Evolutionary conservation across 768 basidiomycete genomes (phyloP).

Genomic region (Pleurotus cornucopiae): DNA sequence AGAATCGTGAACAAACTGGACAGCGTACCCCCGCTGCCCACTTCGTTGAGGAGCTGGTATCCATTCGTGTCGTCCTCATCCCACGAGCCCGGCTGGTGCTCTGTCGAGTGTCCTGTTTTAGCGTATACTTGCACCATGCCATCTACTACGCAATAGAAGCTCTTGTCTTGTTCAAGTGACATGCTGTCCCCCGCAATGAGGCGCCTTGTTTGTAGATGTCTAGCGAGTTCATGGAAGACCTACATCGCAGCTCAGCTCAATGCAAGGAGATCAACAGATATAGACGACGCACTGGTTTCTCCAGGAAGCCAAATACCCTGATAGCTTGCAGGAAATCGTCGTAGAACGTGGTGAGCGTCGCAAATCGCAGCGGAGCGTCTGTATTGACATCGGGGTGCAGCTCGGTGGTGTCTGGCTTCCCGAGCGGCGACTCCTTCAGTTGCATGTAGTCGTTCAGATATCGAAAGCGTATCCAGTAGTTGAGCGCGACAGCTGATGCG

Average conservation of each 20-base stretch:
- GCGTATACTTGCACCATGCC: conserved; percentile 96
- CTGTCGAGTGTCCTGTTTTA: conserved; percentile 51
- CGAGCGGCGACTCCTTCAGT: conserved; percentile 76
- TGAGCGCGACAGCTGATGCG: conserved; percentile 60
- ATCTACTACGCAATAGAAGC: conserved; percentile 97
- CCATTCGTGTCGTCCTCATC: conserved; percentile 91
- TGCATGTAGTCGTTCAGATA: conserved; percentile 74
- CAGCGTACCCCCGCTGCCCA: conserved; percentile 90
- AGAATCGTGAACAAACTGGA: conserved; percentile 97
- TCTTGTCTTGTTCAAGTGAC: conserved; percentile 86
- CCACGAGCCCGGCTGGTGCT: conserved; percentile 54
- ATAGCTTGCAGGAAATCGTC: conserved; percentile 97
- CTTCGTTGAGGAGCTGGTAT: conserved; percentile 94
- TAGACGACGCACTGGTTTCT: conserved; percentile 75
- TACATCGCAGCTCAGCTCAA: conserved; percentile 19
- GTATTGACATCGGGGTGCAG: conserved; percentile 91
- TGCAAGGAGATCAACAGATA: too few relatives aligned
- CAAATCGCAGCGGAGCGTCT: conserved; percentile 46
- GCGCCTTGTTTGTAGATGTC: conserved; percentile 93
- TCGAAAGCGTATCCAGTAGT: conserved; percentile 83
- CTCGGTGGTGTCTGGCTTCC: conserved; percentile 80
- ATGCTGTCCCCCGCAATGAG: conserved; percentile 94
- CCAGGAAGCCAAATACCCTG: conserved; percentile 92
- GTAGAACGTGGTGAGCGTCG: conserved; percentile 91
- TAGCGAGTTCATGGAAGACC: conserved; percentile 96